Evolutionary conservation across 2,329 filamentous ascomycete genomes (phyloP).

Genomic region (Didymella pinodella): DNA sequence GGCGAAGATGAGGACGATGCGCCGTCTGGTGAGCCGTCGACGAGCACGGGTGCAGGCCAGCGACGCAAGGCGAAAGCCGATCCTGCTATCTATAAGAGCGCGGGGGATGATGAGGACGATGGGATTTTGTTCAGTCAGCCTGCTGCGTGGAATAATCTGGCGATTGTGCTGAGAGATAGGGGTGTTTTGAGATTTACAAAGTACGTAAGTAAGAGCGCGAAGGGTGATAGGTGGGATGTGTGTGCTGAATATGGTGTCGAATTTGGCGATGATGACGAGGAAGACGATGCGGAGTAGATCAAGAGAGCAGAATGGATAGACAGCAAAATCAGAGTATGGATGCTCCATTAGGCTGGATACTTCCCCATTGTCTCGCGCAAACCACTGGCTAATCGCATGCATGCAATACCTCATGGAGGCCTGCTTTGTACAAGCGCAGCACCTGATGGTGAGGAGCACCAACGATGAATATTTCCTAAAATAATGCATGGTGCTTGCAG

Average conservation of each 20-base stretch:
- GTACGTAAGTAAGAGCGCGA: constrained; percentile 84
- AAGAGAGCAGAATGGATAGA: too few relatives aligned
- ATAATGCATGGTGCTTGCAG: too few relatives aligned
- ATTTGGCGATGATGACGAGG: constrained; percentile 53
- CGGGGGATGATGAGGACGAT: constrained; percentile 72
- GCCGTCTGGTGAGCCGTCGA: constrained; percentile 43
- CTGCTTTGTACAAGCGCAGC: too few relatives aligned
- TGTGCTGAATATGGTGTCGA: constrained; percentile 78
- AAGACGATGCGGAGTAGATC: neutral
- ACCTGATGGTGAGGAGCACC: too few relatives aligned
- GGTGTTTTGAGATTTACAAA: constrained; percentile 94
- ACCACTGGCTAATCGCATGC: too few relatives aligned
- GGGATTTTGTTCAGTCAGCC: constrained; percentile 74
- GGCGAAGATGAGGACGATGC: constrained; percentile 72
- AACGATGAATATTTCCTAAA: too few relatives aligned
- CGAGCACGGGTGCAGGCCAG: constrained; percentile 58
- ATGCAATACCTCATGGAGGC: too few relatives aligned
- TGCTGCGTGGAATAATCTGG: constrained; percentile 87
- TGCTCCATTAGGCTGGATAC: too few relatives aligned
- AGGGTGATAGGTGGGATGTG: constrained; percentile 92
- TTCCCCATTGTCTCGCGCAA: too few relatives aligned
- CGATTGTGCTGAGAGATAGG: constrained; percentile 85
- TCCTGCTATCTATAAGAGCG: constrained; percentile 79
- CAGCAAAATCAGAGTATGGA: too few relatives aligned
- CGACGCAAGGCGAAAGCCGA: constrained; percentile 61